Percentiles rank a stretch among this genome's conserved stretches.
These are phyloP conservation scores for Mentha longifolia DNA, from an alignment of 257 asterid species.

Conservation along the genomic window DNA sequence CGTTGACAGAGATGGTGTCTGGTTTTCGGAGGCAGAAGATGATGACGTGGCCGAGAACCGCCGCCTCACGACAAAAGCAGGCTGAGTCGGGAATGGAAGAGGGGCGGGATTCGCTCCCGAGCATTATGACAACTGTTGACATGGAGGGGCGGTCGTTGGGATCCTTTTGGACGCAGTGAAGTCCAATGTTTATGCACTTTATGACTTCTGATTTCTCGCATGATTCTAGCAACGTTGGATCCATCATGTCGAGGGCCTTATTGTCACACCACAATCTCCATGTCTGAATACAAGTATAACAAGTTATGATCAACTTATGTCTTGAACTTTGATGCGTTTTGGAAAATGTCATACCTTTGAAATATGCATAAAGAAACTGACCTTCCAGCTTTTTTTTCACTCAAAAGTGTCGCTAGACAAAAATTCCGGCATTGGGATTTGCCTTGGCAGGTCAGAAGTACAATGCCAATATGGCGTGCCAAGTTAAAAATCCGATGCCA, in stretches of 20 bases:
- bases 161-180: conserved; percentile 49
- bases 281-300: conserved; percentile 22
- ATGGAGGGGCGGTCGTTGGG: conserved; percentile 47
- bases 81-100: conserved; percentile 35
- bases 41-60: conserved; percentile 19
- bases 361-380: too few species aligned
- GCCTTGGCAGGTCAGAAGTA: too few species aligned
- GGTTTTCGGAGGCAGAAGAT: conserved; percentile 38
- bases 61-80: conserved; percentile 43
- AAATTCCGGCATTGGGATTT: too few species aligned
- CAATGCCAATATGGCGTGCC: too few species aligned
- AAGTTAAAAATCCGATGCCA: too few species aligned
- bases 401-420: too few species aligned
- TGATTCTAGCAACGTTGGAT: conserved; percentile 27
- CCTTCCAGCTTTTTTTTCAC: too few species aligned
- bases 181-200: conserved; percentile 45
- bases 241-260: conserved; percentile 34
- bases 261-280: conserved; percentile 44
- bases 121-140: conserved; percentile 37
- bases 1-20: conserved; percentile 21
- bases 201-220: conserved; percentile 33
- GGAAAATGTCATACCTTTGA: too few species aligned
- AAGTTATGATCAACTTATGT: too few species aligned
- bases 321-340: too few species aligned
- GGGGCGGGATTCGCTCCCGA: conserved; percentile 33